A percentile compares a stretch with the other conserved stretches of the same genome.
phyloP scores from a whole-genome alignment of 805 yeast genomes.

The Suhomyces tanzawaensis region DNA sequence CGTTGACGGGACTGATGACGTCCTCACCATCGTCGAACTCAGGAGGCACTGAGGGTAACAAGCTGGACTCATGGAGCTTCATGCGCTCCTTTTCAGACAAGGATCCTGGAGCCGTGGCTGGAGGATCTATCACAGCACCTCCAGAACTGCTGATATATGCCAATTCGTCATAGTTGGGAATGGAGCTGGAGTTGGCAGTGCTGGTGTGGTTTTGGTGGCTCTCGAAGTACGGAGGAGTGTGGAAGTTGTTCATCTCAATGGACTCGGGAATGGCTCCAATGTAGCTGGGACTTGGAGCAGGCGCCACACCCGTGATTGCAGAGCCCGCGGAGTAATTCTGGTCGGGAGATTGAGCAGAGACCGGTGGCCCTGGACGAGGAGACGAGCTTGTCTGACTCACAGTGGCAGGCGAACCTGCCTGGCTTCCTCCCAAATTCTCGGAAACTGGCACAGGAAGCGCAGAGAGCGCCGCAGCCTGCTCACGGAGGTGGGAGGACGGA shows the following conservation, averaged over 20 bases:
- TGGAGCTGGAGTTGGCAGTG: conserved; percentile 5
- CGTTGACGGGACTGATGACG: conserved; percentile 12
- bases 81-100: conserved; percentile 59
- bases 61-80: conserved; percentile 52
- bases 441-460: neutral
- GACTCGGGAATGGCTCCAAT: neutral
- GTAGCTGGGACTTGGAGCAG: neutral
- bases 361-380: neutral
- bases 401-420: neutral
- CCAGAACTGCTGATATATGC: neutral
- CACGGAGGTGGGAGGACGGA: neutral
- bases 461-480: neutral
- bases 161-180: conserved; percentile 9
- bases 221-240: conserved; percentile 31
- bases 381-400: neutral
- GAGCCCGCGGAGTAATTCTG: neutral
- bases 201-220: conserved; percentile 1
- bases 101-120: neutral
- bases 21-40: conserved; percentile 22
- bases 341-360: conserved; percentile 1
- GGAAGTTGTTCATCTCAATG: conserved; percentile 9
- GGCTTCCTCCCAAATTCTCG: neutral
- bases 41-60: conserved; percentile 58
- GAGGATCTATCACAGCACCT: neutral
- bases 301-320: neutral